Evolutionary conservation across 345 rosid species (phyloP).

Genomic region (Mercurialis annua): DNA sequence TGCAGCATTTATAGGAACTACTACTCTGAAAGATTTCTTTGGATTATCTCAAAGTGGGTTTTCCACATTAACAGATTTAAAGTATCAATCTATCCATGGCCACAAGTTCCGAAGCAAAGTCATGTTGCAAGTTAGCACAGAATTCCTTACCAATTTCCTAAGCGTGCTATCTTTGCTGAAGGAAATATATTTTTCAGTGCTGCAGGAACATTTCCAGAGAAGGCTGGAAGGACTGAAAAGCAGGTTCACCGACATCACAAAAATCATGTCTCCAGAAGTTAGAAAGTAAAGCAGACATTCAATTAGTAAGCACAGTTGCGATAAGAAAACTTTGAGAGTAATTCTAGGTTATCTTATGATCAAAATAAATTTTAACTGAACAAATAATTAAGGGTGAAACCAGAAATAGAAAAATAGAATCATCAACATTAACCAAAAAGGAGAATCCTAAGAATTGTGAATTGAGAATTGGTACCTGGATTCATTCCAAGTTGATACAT

Average conservation of each 20-base stretch:
- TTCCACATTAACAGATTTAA: not conserved
- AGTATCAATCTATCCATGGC: not conserved
- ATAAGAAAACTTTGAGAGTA: not conserved
- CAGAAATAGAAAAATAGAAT: not conserved
- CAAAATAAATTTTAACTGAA: not conserved
- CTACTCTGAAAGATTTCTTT: not conserved
- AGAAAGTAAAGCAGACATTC: not conserved
- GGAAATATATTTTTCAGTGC: slow-evolving; percentile 49
- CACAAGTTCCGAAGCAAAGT: slow-evolving; percentile 19
- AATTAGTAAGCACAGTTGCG: not conserved
- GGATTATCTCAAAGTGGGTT: too few relatives aligned
- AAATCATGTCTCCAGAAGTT: not conserved
- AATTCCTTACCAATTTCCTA: slow-evolving; percentile 62
- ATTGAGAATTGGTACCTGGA: slow-evolving; percentile 41
- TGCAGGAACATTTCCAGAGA: slow-evolving; percentile 70
- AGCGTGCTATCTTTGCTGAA: slow-evolving; percentile 57
- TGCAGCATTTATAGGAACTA: not conserved
- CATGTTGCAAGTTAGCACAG: slow-evolving; percentile 8
- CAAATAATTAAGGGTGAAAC: not conserved
- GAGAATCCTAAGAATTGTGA: not conserved
- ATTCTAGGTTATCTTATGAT: not conserved
- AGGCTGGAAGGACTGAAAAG: slow-evolving; percentile 65
- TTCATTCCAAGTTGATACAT: slow-evolving; percentile 76
- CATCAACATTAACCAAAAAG: slow-evolving; percentile 1
- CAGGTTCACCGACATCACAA: slow-evolving; percentile 16